phyloP scores from a whole-genome alignment of 352 stramenopile genomes.

The Peronospora tabacina region DNA sequence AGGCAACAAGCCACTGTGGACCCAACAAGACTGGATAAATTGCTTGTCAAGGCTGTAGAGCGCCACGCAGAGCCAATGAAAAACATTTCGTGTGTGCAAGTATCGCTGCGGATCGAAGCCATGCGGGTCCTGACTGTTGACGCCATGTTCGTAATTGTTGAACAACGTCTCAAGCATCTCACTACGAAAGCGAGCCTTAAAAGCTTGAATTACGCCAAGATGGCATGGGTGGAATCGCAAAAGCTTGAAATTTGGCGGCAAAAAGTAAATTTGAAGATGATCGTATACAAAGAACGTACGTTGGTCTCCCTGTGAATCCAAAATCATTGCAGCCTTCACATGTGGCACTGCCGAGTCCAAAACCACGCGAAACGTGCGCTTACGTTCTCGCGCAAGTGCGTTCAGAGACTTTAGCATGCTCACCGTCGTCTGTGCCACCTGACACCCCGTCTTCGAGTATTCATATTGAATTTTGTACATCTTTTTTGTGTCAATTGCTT shows the following conservation, averaged over 20 bases:
- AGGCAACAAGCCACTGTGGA: conserved; percentile 62
- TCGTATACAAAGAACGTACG: conserved; percentile 84
- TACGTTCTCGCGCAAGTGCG: conserved; percentile 49
- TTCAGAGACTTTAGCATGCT: conserved; percentile 77
- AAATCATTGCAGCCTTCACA: conserved; percentile 80
- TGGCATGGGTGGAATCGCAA: conserved; percentile 68
- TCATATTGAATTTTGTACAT: conserved; percentile 71
- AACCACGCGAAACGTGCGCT: conserved; percentile 76
- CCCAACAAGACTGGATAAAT: conserved; percentile 67
- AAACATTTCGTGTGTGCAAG: conserved; percentile 74
- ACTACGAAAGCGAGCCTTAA: conserved; percentile 71
- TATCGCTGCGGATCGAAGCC: conserved; percentile 41
- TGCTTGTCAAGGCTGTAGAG: conserved; percentile 62
- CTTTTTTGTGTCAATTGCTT: conserved; percentile 52
- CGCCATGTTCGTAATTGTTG: conserved; percentile 43
- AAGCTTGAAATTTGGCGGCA: conserved; percentile 74
- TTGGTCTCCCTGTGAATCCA: conserved; percentile 80
- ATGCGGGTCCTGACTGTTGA: conserved; percentile 41
- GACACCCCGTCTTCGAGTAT: conserved; percentile 74
- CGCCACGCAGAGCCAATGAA: conserved; percentile 76
- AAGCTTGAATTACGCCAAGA: conserved; percentile 64
- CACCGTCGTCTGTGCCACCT: conserved; percentile 74
- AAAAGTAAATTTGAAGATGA: conserved; percentile 71
- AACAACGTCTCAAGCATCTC: conserved; percentile 78
- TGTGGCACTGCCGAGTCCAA: conserved; percentile 76